These are phyloP conservation scores for Lipomyces orientalis DNA, from an alignment of 805 yeast genomes.

Conservation along the genomic window DNA sequence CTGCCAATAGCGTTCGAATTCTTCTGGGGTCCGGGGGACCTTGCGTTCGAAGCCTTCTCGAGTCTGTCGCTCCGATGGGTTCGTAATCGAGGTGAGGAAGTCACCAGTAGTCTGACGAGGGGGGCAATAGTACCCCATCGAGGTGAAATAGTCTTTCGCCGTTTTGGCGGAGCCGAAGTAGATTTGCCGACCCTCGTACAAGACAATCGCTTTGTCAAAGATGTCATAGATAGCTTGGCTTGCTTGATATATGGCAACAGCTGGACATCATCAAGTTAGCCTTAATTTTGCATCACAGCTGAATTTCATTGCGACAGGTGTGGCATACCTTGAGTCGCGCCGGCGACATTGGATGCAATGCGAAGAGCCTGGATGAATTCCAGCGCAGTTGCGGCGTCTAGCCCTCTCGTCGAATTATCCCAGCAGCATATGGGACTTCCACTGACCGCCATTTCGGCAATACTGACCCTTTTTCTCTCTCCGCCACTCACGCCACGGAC, in stretches of 20 bases:
- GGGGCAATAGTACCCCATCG: conserved; percentile 63
- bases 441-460: conserved; percentile 57
- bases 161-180: conserved; percentile 54
- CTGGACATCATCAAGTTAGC: conserved; percentile 53
- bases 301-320: neutral
- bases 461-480: conserved; percentile 62
- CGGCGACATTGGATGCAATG: conserved; percentile 57
- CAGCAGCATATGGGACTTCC: conserved; percentile 59
- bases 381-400: conserved; percentile 71
- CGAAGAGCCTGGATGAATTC: conserved; percentile 65
- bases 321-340: conserved; percentile 49
- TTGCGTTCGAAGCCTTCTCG: conserved; percentile 51
- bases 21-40: conserved; percentile 57
- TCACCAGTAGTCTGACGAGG: conserved; percentile 60
- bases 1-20: conserved; percentile 53
- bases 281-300: neutral
- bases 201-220: conserved; percentile 58
- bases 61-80: conserved; percentile 57
- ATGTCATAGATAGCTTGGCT: conserved; percentile 59
- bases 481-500: conserved; percentile 68
- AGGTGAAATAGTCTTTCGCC: conserved; percentile 56
- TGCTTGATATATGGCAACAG: conserved; percentile 67
- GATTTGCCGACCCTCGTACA: conserved; percentile 63
- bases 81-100: conserved; percentile 45
- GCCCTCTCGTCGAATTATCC: conserved; percentile 75